These are phyloP conservation scores for Xylogone sp. DNA, from an alignment of 2,329 filamentous ascomycete genomes.

Conservation along the genomic window DNA sequence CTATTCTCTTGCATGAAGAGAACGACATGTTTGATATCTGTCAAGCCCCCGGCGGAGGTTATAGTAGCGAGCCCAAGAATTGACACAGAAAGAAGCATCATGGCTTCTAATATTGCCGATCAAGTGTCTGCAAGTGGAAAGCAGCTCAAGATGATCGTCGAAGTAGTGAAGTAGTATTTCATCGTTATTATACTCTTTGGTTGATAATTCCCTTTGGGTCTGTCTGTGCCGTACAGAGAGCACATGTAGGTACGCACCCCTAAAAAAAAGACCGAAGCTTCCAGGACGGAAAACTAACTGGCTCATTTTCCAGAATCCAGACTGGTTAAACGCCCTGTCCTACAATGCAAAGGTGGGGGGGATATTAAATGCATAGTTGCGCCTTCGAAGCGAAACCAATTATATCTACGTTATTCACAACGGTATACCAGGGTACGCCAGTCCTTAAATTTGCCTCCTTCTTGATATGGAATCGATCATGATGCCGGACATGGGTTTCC, in stretches of 20 bases:
- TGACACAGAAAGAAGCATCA: neutral
- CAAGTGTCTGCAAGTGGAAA: neutral
- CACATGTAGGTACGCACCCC: neutral
- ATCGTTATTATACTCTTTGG: neutral
- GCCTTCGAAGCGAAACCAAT: neutral
- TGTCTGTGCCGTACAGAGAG: neutral
- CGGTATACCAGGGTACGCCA: neutral
- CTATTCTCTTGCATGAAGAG: conserved; percentile 50
- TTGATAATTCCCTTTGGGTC: neutral
- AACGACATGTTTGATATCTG: conserved; percentile 51
- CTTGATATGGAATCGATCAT: neutral
- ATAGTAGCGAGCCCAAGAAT: neutral
- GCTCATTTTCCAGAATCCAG: neutral
- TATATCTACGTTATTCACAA: neutral
- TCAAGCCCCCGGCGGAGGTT: conserved; percentile 33
- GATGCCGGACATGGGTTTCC: neutral
- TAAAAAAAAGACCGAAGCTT: neutral
- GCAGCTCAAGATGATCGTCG: neutral
- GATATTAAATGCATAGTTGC: neutral
- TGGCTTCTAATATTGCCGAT: neutral
- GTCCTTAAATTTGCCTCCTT: neutral
- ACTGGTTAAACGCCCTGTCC: neutral
- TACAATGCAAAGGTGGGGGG: neutral
- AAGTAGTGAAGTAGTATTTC: neutral
- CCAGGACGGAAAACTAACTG: neutral